A percentile compares a stretch with the other conserved stretches of the same genome.
Evolutionary conservation across 257 asterid species (phyloP).

Genomic region (Oldenlandia corymbosa): DNA sequence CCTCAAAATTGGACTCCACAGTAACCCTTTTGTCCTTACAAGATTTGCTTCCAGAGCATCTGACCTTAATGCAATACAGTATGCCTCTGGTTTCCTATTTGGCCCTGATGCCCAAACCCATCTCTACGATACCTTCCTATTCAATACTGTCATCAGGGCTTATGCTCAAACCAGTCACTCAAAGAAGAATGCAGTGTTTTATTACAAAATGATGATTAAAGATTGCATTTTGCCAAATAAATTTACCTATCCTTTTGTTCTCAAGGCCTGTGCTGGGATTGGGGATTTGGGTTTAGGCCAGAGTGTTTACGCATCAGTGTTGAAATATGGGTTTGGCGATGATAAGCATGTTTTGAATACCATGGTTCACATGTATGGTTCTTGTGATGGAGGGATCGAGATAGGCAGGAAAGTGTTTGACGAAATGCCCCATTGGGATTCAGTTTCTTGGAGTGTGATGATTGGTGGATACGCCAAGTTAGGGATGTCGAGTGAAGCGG

Average conservation of each 20-base stretch:
- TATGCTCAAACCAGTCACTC: slow-evolving; percentile 41
- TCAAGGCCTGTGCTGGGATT: slow-evolving; percentile 78
- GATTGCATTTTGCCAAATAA: slow-evolving; percentile 49
- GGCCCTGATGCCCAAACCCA: slow-evolving; percentile 36
- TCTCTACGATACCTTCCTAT: slow-evolving; percentile 61
- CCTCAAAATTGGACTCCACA: slow-evolving; percentile 57
- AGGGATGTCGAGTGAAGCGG: slow-evolving; percentile 57
- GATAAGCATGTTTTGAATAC: slow-evolving; percentile 54
- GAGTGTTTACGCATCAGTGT: slow-evolving; percentile 47
- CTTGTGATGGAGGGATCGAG: slow-evolving; percentile 47
- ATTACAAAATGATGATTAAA: slow-evolving; percentile 42
- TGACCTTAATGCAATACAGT: slow-evolving; percentile 35
- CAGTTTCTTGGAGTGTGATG: slow-evolving; percentile 65
- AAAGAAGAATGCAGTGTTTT: slow-evolving; percentile 35
- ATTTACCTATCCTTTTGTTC: slow-evolving; percentile 70
- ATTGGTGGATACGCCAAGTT: slow-evolving; percentile 66
- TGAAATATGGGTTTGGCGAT: slow-evolving; percentile 47
- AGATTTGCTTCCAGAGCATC: slow-evolving; percentile 63
- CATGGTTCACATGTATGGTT: slow-evolving; percentile 58
- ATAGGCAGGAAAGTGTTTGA: slow-evolving; percentile 53
- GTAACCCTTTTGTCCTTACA: slow-evolving; percentile 57
- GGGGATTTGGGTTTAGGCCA: slow-evolving; percentile 43
- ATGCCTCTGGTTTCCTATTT: slow-evolving; percentile 59
- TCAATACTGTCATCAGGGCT: slow-evolving; percentile 62
- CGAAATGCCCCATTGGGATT: slow-evolving; percentile 42